These are phyloP conservation scores for Chrysoporthe cubensis DNA, from an alignment of 2,329 filamentous ascomycete species.

Conservation along the genomic window DNA sequence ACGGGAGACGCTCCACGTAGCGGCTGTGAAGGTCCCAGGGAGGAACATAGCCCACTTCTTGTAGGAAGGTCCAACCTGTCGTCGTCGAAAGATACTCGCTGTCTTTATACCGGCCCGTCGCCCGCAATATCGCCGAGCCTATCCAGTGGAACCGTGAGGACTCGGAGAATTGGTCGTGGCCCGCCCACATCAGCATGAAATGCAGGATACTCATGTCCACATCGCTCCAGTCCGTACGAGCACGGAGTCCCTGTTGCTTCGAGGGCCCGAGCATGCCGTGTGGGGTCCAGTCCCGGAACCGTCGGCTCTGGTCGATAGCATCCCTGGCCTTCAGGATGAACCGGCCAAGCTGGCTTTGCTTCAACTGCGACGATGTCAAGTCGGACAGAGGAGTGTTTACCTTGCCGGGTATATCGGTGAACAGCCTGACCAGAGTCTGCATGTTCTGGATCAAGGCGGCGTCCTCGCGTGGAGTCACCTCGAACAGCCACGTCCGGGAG, in stretches of 20 bases:
- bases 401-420: conserved; percentile 46
- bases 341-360: conserved; percentile 38
- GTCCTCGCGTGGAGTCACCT: conserved; percentile 62
- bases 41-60: conserved; percentile 73
- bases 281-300: conserved; percentile 51
- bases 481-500: conserved; percentile 62
- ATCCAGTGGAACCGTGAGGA: conserved; percentile 61
- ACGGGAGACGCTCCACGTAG: conserved; percentile 62
- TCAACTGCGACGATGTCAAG: conserved; percentile 29
- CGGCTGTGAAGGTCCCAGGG: conserved; percentile 72
- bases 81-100: conserved; percentile 48
- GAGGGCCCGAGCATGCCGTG: conserved; percentile 53
- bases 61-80: conserved; percentile 68
- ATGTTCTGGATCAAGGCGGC: conserved; percentile 55
- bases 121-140: conserved; percentile 67
- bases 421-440: conserved; percentile 56
- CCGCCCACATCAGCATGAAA: conserved; percentile 73
- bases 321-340: conserved; percentile 56
- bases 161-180: conserved; percentile 56
- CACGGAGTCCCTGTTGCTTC: conserved; percentile 25
- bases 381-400: conserved; percentile 31
- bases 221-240: conserved; percentile 46
- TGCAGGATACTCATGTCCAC: conserved; percentile 61
- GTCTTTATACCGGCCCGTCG: conserved; percentile 62
- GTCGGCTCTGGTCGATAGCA: conserved; percentile 56